Percentiles rank a stretch among this genome's conserved stretches.
Conservation (phyloP, 208 protist species). For the Novymonas esmeraldas region DNA sequence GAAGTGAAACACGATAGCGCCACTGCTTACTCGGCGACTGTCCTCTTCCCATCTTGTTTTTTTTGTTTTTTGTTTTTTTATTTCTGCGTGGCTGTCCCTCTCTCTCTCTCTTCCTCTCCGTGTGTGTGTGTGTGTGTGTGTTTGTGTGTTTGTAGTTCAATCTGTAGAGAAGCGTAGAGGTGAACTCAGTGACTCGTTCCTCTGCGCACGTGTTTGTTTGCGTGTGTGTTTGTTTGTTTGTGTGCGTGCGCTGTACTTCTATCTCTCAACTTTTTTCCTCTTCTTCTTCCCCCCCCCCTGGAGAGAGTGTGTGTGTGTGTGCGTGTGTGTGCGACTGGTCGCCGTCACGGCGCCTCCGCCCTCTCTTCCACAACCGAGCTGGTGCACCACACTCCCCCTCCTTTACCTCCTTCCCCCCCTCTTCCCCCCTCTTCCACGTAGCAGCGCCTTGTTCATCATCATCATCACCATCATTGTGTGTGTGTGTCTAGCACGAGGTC, state of each 20-base stretch:
- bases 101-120: background rate
- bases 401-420: background rate
- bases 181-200: background rate
- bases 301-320: background rate
- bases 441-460: background rate
- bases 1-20: too few relatives aligned
- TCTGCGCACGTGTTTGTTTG: background rate
- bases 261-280: background rate
- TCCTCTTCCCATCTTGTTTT: too few relatives aligned
- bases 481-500: too few relatives aligned
- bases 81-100: too few relatives aligned
- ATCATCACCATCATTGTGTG: background rate
- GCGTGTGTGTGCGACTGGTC: background rate
- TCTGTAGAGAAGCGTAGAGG: background rate
- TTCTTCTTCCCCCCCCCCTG: background rate
- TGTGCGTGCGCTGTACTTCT: background rate
- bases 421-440: background rate
- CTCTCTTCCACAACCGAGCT: background rate
- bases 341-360: background rate
- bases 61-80: too few relatives aligned
- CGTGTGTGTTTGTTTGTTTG: background rate
- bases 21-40: too few relatives aligned
- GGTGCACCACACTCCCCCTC: too few relatives aligned
- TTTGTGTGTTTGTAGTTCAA: background rate
- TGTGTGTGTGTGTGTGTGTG: slow-evolving; percentile 1